Evolutionary conservation across 768 basidiomycete genomes (phyloP), one percentile per base, ranked within the genome.

Genomic region (Kwoniella dejecticola): DNA sequence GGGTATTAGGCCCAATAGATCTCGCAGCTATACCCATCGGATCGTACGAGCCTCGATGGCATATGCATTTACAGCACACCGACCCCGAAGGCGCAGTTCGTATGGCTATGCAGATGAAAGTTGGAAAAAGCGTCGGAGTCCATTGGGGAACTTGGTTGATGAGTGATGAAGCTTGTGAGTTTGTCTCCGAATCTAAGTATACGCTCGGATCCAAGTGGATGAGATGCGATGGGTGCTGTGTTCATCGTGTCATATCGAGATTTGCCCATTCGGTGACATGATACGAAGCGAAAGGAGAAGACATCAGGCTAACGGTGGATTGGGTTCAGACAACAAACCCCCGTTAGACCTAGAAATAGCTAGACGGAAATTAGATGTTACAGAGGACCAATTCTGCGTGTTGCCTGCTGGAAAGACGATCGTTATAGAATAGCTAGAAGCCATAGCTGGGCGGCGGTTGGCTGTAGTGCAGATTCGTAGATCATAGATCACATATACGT

Each of bases 21-120:
- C 62, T 79, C 17, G 78, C 73, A 12, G 71, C 76, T 10, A 77
- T 79, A 49, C 77, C 78, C 1, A 79, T 79, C 23, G 78, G 78
- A 33, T 63, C 69, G 15, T 79, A 77, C 56, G 74, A 74, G 19
- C 78, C 78, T 0, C 29, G 67, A 49, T 77, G 76, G 76, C 75
- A 73, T 47, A 52, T 75, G 45, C 69, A 75, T 29, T 67, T 76
- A 0, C 77, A 78, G 41, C 77, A 78, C 49, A 73, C 73, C 1
- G 71, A 75, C 50, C 77, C 77, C 2, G 72, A 74, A 44, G 79
- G 74, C 7, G 73, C 77, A 10, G 70, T 77, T 3, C 29, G 65
- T 6, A 77, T 79, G 57, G 73, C 75, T 13, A 62, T 61, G 29
- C 68, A 73, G 56, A 66, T 77, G 52, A 44, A 62, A 10, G 70